Evolutionary conservation across 495 filamentous ascomycete species (phyloP), one percentile per base, ranked within the genome.

Genomic region (Ascodesmis nigricans): DNA sequence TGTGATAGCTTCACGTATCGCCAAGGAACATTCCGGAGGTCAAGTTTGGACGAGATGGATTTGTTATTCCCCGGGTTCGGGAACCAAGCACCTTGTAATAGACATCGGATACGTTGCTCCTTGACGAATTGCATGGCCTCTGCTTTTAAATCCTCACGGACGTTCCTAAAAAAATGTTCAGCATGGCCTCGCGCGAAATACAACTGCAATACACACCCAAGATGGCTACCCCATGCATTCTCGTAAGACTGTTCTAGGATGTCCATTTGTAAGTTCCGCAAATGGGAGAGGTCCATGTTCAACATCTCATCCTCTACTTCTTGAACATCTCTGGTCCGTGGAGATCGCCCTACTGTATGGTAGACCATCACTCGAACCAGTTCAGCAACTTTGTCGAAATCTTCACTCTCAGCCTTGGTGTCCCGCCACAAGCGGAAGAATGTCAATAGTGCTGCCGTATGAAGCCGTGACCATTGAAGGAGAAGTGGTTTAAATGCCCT

Each of bases 71-170:
- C 34, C 21, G 23, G 19, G 35, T 75, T 67, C 4, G 76, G 67
- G 49, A 99, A 95, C 90, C 90, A 99, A 14, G 73, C 69, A 17
- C 87, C 87, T 38, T 76, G 67, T 8, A 93, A 61, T 9, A 99
- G 61, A 52, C 80, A 93, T n/a, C 90, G 67, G 35, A 93, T 77
- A 29, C 87, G 71, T 53, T 97, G 87, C 53, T 97, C 87, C 49
- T 87, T 92, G 48, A 95, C 75, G 47, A 97, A 97, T 45, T 91
- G 78, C 24, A 91, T 56, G 14, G 87, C 82, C 49, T 97, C 87
- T 43, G 83, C 71, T 42, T 84, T 75, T 7, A 95, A 60, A 55
- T 92, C 78, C 28, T 92, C 80, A n/a, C 83, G 74, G 8, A 93
- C 79, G 53, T 91, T 80, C 42, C 62, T 66, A 36, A 9, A 20